These are phyloP conservation scores for Taphrina betulina DNA, from an alignment of 1,139 yeast genomes.

Conservation along the genomic window DNA sequence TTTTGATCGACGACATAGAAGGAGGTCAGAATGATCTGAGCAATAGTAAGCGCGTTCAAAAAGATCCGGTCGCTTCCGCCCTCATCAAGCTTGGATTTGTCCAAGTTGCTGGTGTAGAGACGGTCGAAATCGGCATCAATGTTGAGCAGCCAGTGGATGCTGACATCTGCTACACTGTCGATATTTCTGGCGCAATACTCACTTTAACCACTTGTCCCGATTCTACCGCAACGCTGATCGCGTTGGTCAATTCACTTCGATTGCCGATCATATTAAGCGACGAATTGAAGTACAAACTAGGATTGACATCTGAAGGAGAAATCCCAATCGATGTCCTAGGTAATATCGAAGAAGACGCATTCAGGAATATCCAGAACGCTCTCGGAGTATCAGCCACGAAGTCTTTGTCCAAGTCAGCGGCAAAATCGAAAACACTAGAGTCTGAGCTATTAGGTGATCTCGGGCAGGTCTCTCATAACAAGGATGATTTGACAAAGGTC, in stretches of 20 bases:
- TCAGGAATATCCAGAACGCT: slow-evolving; percentile 37
- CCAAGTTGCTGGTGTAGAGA: slow-evolving; percentile 36
- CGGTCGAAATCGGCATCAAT: slow-evolving; percentile 13
- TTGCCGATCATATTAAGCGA: slow-evolving; percentile 58
- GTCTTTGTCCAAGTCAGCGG: too few species aligned
- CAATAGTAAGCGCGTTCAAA: not conserved
- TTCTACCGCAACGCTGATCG: slow-evolving; percentile 69
- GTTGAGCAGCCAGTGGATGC: slow-evolving; percentile 14
- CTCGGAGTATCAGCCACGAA: not conserved
- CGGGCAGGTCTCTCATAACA: not conserved
- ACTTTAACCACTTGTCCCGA: slow-evolving; percentile 76
- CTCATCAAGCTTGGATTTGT: slow-evolving; percentile 37
- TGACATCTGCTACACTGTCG: slow-evolving; percentile 32
- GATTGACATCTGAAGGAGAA: slow-evolving; percentile 32
- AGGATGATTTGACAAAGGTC: too few species aligned
- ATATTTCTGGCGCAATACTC: slow-evolving; percentile 53
- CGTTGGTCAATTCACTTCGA: slow-evolving; percentile 67
- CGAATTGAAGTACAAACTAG: slow-evolving; percentile 49
- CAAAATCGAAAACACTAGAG: not conserved
- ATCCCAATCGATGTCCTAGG: slow-evolving; percentile 52
- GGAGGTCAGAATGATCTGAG: slow-evolving; percentile 8
- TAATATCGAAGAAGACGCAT: slow-evolving; percentile 50
- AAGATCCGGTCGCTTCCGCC: not conserved
- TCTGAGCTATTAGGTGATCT: not conserved
- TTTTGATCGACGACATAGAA: slow-evolving; percentile 33